phyloP scores from a whole-genome alignment of 345 rosid genomes.

The Ceriops decandra region DNA sequence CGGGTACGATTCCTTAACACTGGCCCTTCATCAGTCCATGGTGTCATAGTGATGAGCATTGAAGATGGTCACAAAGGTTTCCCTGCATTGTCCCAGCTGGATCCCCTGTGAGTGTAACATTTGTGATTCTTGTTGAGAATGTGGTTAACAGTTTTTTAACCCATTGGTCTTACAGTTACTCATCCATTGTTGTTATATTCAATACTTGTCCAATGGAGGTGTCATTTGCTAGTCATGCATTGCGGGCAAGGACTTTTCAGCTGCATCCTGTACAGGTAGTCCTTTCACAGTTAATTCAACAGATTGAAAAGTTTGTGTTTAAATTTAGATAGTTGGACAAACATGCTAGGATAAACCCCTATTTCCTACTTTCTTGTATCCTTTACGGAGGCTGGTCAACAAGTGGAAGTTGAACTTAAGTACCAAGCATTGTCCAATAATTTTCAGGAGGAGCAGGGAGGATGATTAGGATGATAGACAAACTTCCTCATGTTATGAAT shows the following conservation, averaged over 20 bases:
- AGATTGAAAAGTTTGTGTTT: neutral
- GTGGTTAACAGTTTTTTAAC: neutral
- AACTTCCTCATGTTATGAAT: too few species aligned
- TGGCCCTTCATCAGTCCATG: conserved; percentile 67
- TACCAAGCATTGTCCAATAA: too few species aligned
- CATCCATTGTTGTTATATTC: conserved; percentile 62
- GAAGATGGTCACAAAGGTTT: conserved; percentile 69
- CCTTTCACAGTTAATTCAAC: neutral
- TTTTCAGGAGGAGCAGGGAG: too few species aligned
- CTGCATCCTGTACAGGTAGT: conserved; percentile 81
- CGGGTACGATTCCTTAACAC: conserved; percentile 72
- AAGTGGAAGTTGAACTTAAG: too few species aligned
- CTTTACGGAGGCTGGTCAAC: too few species aligned
- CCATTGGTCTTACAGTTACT: conserved; percentile 43
- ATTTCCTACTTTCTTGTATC: too few species aligned
- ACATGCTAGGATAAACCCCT: too few species aligned
- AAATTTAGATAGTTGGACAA: too few species aligned
- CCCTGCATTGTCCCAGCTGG: conserved; percentile 62
- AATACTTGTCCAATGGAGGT: conserved; percentile 59
- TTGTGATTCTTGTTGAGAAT: neutral
- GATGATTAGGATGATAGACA: too few species aligned
- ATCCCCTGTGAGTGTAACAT: conserved; percentile 52
- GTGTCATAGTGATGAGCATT: conserved; percentile 80
- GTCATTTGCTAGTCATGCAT: conserved; percentile 42
- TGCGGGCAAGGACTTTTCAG: conserved; percentile 47